A percentile compares a stretch with the other conserved stretches of the same genome.
phyloP scores from a whole-genome alignment of 176 grass and related monocot species.

The Rhynchospora tenuis region DNA sequence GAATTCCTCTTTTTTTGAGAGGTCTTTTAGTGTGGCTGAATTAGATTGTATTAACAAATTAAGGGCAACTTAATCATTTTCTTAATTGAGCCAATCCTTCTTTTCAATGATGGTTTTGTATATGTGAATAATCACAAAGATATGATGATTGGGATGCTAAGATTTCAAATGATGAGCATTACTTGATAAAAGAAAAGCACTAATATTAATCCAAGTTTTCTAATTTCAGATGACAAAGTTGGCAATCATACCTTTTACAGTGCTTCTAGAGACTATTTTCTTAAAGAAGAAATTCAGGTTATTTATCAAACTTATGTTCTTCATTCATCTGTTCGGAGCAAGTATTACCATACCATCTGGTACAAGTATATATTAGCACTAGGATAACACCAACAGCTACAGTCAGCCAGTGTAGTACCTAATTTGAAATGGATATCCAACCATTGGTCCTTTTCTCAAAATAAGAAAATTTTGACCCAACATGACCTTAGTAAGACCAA shows the following conservation, averaged over 20 bases:
- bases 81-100: not conserved
- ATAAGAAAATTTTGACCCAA: not conserved
- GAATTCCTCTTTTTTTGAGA: not conserved
- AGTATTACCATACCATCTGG: not conserved
- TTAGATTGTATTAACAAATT: not conserved
- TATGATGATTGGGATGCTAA: not conserved
- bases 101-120: not conserved
- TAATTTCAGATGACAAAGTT: constrained; percentile 94
- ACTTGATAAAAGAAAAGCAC: not conserved
- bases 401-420: not conserved
- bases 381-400: not conserved
- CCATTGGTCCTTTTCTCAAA: not conserved
- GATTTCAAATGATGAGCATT: not conserved
- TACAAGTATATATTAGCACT: not conserved
- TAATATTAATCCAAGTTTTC: not conserved
- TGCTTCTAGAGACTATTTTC: constrained; percentile 90
- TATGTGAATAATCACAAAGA: not conserved
- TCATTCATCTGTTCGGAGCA: not conserved
- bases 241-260: constrained; percentile 98
- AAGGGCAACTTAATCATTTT: not conserved
- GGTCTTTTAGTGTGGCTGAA: not conserved
- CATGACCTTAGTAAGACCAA: not conserved
- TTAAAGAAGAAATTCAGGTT: constrained; percentile 98
- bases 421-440: not conserved
- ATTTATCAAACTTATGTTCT: not conserved